These are phyloP conservation scores for Phaeosphaeriaceae sp. DNA, from an alignment of 2,329 filamentous ascomycete genomes.

Conservation along the genomic window DNA sequence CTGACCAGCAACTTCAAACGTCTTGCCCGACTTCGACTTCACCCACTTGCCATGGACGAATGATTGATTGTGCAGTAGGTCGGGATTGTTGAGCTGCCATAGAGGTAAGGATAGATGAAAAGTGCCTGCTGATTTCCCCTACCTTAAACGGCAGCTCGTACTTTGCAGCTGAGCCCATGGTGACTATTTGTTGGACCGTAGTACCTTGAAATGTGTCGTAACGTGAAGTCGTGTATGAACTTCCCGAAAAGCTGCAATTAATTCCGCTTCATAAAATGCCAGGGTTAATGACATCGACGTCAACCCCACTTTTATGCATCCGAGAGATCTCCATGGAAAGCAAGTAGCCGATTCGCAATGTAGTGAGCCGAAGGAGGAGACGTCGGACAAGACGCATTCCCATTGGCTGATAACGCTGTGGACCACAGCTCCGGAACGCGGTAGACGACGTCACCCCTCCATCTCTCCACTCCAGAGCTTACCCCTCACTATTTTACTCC, in stretches of 20 bases:
- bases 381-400: conserved; percentile 9
- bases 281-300: conserved; percentile 7
- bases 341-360: conserved; percentile 7
- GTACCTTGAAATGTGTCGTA: background rate
- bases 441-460: conserved; percentile 14
- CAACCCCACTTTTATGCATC: conserved; percentile 28
- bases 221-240: background rate
- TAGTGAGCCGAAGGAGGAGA: conserved; percentile 7
- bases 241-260: too few species aligned
- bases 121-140: background rate
- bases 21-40: conserved; percentile 63
- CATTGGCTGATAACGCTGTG: conserved; percentile 21
- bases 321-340: background rate
- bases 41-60: conserved; percentile 64
- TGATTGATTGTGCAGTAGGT: conserved; percentile 62
- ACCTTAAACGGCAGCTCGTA: conserved; percentile 55
- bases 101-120: conserved; percentile 3
- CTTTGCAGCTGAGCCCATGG: conserved; percentile 34
- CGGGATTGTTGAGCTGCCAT: conserved; percentile 59
- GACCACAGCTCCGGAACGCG: too few species aligned
- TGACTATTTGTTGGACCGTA: background rate
- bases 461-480: conserved; percentile 4
- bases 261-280: background rate
- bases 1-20: conserved; percentile 63
- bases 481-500: conserved; percentile 23